Evolutionary conservation across 441 rosid species (phyloP).

Genomic region (Oxalis stricta): DNA sequence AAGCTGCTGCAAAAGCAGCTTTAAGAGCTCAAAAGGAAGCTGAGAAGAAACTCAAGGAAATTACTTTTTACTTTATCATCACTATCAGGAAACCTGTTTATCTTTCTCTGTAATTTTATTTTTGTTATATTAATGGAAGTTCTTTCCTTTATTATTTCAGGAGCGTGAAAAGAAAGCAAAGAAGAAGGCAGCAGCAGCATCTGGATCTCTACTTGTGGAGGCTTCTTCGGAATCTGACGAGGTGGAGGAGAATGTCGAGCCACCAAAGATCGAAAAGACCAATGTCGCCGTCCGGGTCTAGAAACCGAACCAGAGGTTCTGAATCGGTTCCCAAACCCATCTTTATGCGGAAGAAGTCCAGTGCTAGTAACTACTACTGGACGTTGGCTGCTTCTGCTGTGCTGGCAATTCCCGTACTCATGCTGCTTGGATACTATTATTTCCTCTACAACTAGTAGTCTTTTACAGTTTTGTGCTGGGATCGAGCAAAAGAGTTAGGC

Average conservation of each 20-base stretch:
- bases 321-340: conserved; percentile 57
- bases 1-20: conserved; percentile 76
- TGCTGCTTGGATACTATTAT: conserved; percentile 28
- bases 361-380: conserved; percentile 68
- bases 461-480: too few relatives aligned
- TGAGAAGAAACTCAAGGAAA: conserved; percentile 82
- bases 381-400: conserved; percentile 47
- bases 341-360: conserved; percentile 51
- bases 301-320: conserved; percentile 33
- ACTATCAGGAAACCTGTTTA: neutral
- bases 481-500: too few relatives aligned
- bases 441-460: too few relatives aligned
- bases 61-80: neutral
- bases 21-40: conserved; percentile 76
- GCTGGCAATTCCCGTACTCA: conserved; percentile 22
- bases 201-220: conserved; percentile 19
- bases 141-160: conserved; percentile 21
- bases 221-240: conserved; percentile 30
- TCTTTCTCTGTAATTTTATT: neutral
- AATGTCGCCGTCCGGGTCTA: conserved; percentile 24
- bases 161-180: conserved; percentile 73
- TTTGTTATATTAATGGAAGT: too few relatives aligned
- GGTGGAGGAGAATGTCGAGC: conserved; percentile 26
- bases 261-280: conserved; percentile 32
- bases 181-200: conserved; percentile 48